Percentiles rank a stretch among this genome's conserved stretches.
phyloP scores from a whole-genome alignment of 2,329 filamentous ascomycete species.

The Claviceps pusilla region DNA sequence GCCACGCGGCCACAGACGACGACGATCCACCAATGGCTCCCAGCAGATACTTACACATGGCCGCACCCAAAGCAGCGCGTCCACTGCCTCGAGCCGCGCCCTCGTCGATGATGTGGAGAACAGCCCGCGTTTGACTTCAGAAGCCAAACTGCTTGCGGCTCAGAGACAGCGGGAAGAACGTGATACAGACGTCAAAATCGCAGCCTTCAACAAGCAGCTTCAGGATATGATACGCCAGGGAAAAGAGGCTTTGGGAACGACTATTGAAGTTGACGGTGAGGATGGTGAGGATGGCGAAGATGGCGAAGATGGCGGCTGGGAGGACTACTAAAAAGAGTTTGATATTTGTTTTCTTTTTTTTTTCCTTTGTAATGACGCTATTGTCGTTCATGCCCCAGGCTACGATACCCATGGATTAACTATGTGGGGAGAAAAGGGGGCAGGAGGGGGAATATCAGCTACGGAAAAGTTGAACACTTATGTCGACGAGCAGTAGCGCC shows the following conservation, averaged over 20 bases:
- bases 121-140: constrained; percentile 40
- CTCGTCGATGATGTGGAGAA: constrained; percentile 9
- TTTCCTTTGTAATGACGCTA: not conserved
- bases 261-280: constrained; percentile 46
- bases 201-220: constrained; percentile 62
- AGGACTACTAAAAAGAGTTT: constrained; percentile 12
- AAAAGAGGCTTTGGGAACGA: constrained; percentile 68
- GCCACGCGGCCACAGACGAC: constrained; percentile 8
- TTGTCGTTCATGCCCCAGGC: constrained; percentile 1
- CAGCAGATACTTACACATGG: constrained; percentile 18
- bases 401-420: constrained; percentile 3
- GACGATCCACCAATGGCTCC: constrained; percentile 4
- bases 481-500: not conserved
- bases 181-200: constrained; percentile 65
- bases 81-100: constrained; percentile 22
- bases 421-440: not conserved
- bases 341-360: not conserved
- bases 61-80: constrained; percentile 31
- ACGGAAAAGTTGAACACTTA: not conserved
- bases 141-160: constrained; percentile 62
- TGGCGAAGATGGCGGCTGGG: constrained; percentile 27
- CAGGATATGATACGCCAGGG: constrained; percentile 82
- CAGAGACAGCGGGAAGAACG: constrained; percentile 57
- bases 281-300: constrained; percentile 34
- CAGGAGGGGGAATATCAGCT: not conserved